phyloP scores from a whole-genome alignment of 768 basidiomycete species.

The Daedalea quercina region DNA sequence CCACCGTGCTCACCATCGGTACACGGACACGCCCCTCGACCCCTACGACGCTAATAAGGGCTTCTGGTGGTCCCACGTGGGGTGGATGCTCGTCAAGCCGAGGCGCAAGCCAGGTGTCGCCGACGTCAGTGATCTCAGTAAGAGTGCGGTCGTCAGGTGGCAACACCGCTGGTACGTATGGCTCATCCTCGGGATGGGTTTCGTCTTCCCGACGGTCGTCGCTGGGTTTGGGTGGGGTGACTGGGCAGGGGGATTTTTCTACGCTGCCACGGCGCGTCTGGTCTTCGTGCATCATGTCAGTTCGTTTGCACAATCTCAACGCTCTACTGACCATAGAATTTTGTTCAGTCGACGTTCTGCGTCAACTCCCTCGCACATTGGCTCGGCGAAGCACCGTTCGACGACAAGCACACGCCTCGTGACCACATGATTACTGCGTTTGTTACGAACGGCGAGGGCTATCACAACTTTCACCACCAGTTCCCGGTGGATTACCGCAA shows the following conservation, averaged over 20 bases:
- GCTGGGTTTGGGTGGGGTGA: constrained; percentile 84
- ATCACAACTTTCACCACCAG: constrained; percentile 97
- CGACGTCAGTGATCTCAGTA: constrained; percentile 80
- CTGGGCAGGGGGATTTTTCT: constrained; percentile 79
- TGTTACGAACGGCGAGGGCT: constrained; percentile 90
- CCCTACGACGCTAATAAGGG: constrained; percentile 93
- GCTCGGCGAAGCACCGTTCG: constrained; percentile 89
- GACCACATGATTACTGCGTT: constrained; percentile 88
- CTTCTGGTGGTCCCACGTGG: constrained; percentile 79
- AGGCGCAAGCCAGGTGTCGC: constrained; percentile 85
- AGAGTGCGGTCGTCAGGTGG: constrained; percentile 78
- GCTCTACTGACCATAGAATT: neutral
- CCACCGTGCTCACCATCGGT: constrained; percentile 95
- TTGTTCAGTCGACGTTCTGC: constrained; percentile 82
- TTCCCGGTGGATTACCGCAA: constrained; percentile 98
- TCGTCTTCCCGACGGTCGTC: constrained; percentile 69
- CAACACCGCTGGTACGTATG: constrained; percentile 77
- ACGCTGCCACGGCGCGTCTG: constrained; percentile 72
- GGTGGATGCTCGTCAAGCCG: constrained; percentile 93
- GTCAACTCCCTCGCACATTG: constrained; percentile 97
- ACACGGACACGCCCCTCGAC: constrained; percentile 95
- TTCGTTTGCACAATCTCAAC: constrained; percentile 23
- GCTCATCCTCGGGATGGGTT: constrained; percentile 63
- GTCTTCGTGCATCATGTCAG: constrained; percentile 73
- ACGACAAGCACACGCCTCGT: constrained; percentile 90